phyloP scores from a whole-genome alignment of 495 filamentous ascomycete species.

The Penicillium bialowiezense region DNA sequence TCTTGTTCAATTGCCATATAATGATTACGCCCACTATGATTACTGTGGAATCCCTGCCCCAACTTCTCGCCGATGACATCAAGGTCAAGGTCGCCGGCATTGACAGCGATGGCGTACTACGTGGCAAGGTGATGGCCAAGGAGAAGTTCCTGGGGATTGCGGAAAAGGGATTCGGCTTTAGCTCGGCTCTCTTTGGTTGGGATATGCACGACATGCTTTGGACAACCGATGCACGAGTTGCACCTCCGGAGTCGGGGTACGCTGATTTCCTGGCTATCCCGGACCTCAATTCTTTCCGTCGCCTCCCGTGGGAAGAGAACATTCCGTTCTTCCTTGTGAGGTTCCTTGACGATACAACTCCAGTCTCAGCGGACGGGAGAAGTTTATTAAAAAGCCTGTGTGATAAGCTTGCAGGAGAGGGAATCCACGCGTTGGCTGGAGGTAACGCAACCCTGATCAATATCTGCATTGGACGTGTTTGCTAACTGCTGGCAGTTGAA shows the following conservation, averaged over 20 bases:
- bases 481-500: constrained; percentile 58
- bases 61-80: constrained; percentile 65
- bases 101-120: constrained; percentile 82
- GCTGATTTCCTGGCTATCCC: constrained; percentile 77
- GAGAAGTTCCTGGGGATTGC: constrained; percentile 86
- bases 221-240: constrained; percentile 73
- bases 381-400: constrained; percentile 62
- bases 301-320: constrained; percentile 87
- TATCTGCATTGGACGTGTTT: not conserved
- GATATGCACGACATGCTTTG: constrained; percentile 94
- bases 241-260: constrained; percentile 84
- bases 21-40: constrained; percentile 16
- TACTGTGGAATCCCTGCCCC: constrained; percentile 38
- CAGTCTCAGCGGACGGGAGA: constrained; percentile 72
- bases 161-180: constrained; percentile 82
- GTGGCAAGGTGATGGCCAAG: constrained; percentile 89
- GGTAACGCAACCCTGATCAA: constrained; percentile 51
- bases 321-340: constrained; percentile 88
- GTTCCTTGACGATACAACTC: constrained; percentile 57
- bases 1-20: not conserved
- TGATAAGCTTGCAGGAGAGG: constrained; percentile 59
- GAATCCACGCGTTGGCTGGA: constrained; percentile 77
- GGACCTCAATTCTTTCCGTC: constrained; percentile 70
- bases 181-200: constrained; percentile 93
- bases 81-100: constrained; percentile 84